Percentiles rank a stretch among this genome's conserved stretches.
These are phyloP conservation scores for Penicillium paradoxum DNA, from an alignment of 495 filamentous ascomycete genomes.

Conservation along the genomic window DNA sequence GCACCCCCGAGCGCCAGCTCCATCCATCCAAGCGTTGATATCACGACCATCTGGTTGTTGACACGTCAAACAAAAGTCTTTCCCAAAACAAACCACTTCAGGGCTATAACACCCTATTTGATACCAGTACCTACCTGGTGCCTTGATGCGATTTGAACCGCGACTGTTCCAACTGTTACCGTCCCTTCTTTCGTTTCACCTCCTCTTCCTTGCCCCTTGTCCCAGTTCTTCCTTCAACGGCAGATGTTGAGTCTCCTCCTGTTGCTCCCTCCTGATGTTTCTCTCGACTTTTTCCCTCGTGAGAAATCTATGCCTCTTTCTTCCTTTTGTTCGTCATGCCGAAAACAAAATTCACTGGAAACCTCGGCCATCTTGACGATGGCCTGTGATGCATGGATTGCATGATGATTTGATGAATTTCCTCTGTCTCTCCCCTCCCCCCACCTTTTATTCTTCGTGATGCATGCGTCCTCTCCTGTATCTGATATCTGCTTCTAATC, in stretches of 20 bases:
- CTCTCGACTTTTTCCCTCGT: neutral
- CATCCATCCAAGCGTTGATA: neutral
- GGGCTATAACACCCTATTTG: neutral
- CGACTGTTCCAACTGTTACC: neutral
- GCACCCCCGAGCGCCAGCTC: slow-evolving; percentile 18
- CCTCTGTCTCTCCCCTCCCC: neutral
- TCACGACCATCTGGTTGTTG: neutral
- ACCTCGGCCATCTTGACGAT: slow-evolving; percentile 5
- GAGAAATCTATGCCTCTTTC: neutral
- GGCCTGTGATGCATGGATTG: slow-evolving; percentile 1
- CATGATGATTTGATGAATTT: slow-evolving; percentile 7
- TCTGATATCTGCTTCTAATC: slow-evolving; percentile 11
- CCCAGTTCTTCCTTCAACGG: neutral
- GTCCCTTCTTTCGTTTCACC: neutral
- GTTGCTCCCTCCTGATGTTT: too few relatives aligned
- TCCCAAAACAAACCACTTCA: neutral
- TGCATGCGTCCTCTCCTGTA: slow-evolving; percentile 8
- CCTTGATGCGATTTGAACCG: neutral
- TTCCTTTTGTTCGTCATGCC: neutral
- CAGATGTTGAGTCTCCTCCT: neutral
- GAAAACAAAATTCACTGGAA: slow-evolving; percentile 1
- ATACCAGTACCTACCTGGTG: neutral
- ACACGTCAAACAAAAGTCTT: neutral
- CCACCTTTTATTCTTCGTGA: slow-evolving; percentile 6
- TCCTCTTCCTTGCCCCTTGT: neutral